Conservation (phyloP, 768 basidiomycete genomes). For the Arthromyces matolae region DNA sequence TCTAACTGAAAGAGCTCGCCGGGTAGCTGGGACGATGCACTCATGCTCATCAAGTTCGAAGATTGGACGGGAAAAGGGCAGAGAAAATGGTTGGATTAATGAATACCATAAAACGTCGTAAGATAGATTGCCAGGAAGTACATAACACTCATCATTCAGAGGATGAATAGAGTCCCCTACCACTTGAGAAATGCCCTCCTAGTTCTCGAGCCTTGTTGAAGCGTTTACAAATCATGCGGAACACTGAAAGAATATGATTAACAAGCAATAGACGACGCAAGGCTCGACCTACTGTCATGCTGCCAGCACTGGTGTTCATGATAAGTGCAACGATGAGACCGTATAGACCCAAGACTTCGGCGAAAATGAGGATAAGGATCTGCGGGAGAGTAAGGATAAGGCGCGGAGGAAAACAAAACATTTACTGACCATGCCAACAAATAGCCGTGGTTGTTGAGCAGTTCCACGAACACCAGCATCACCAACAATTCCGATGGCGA, state of each 20-base stretch:
- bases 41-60: neutral
- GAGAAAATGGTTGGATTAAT: slow-evolving; percentile 13
- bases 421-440: slow-evolving; percentile 82
- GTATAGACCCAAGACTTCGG: slow-evolving; percentile 57
- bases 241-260: slow-evolving; percentile 1
- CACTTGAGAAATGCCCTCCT: slow-evolving; percentile 1
- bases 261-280: neutral
- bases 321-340: slow-evolving; percentile 92
- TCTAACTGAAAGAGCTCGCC: neutral
- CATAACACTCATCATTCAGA: slow-evolving; percentile 17
- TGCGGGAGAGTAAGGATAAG: slow-evolving; percentile 22
- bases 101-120: slow-evolving; percentile 12
- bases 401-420: neutral
- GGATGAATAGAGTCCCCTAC: slow-evolving; percentile 13
- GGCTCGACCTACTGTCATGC: slow-evolving; percentile 15
- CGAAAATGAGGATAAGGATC: slow-evolving; percentile 98
- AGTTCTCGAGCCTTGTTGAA: neutral
- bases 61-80: neutral
- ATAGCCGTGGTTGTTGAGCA: slow-evolving; percentile 91
- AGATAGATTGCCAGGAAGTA: slow-evolving; percentile 7
- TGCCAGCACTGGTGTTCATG: slow-evolving; percentile 74
- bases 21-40: neutral
- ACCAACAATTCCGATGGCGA: slow-evolving; percentile 97
- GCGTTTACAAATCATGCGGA: slow-evolving; percentile 5
- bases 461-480: slow-evolving; percentile 98